Base-by-base conservation (phyloP, 2,329 filamentous ascomycete species). In the Cercospora janseana region DNA sequence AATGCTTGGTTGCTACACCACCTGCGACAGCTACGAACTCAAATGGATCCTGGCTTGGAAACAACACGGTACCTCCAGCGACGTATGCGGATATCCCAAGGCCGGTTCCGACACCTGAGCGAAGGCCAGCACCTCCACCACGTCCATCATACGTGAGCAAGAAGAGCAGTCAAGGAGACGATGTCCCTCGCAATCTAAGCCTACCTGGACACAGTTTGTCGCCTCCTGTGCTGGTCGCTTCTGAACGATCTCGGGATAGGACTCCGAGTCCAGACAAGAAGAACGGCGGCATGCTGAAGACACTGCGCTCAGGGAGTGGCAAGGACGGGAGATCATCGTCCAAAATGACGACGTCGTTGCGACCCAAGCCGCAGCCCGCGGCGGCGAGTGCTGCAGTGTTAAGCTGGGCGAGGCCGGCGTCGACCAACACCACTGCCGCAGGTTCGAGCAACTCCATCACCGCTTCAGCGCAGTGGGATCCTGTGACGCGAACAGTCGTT, bases 61-160 rank as follows among this genome's bases (percentile, higher is more conserved):
- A 85, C 56, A 87, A 88, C 9, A 93, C 88, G 1, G 85, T 95
- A 56, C 88, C 88, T 38, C 86, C 87, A 6, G 80, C 91, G 41
- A 83, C 79, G 52, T 95, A 94, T 65, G 79, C 83, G 4, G 86
- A 94, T 60, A 75, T 95, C n/a, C 86, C 87, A n/a, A 82, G 83
- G 49, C 86, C 65, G 8, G 32, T 59, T 8, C 48, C 51, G n/a
- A 50, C 55, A 18, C 53, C 59, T 4, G 54, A 63, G 21, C 55
- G 53, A 23, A 55, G 60, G 27, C 60, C 58, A n/a, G 51, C 46
- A 42, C 60, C 59, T 20, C 49, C 57, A 16, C 75, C 78, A 1
- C 66, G 79, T 31, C 77, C 80, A n/a, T 70, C 69, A 38, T 62
- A 72, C 66, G 55, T 63, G 49, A 53, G 64, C 67, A 46, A 78